Base-by-base conservation (phyloP, 306 rosid genomes). In the Amphicarpaea edgeworthii region DNA sequence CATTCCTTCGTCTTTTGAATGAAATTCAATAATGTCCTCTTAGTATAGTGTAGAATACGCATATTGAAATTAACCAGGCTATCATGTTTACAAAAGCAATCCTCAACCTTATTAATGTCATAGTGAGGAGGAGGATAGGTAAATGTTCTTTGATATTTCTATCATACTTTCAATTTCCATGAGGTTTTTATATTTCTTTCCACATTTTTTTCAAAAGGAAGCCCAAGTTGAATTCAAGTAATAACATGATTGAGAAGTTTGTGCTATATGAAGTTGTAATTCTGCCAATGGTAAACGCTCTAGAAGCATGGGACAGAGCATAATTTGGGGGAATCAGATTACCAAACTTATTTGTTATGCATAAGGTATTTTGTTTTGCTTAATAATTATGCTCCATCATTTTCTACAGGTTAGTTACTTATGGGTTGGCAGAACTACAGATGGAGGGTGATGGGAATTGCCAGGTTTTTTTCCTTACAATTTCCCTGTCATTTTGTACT, bases 361-460 rank as follows among this genome's bases (percentile, higher is more conserved):
- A 24, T 40, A 50, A 58, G 1, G 67, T 77, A 38, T 85, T 49
- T 75, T 70, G 60, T 55, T 51, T 60, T 67, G n/a, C 47, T 43
- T 45, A 40, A 34, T 79, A 49, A 81, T 50, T 57, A 79, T 54
- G 77, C 17, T 38, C 40, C 61, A 16, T 34, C 24, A 26, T 72
- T 79, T 72, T 28, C 51, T 85, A 55, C 87, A 95, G 99, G 89
- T 78, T 96, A 84, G 90, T 68, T 72, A 88, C 97, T 8, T 89
- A 96, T 85, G 93, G 90, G 76, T 85, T 96, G 77, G 85, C 89
- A 32, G 99, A 90, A 80, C 87, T 92, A 51, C 99, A 88, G 79
- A 96, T 96, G 81, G 96, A 96, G 88, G 99, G 99, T 75, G 99
- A 96, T 79, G 99, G 99, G 77, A 96, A 96, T 87, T 96, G 99